Evolutionary conservation across 768 basidiomycete species (phyloP).

Genomic region (Russula abietina): DNA sequence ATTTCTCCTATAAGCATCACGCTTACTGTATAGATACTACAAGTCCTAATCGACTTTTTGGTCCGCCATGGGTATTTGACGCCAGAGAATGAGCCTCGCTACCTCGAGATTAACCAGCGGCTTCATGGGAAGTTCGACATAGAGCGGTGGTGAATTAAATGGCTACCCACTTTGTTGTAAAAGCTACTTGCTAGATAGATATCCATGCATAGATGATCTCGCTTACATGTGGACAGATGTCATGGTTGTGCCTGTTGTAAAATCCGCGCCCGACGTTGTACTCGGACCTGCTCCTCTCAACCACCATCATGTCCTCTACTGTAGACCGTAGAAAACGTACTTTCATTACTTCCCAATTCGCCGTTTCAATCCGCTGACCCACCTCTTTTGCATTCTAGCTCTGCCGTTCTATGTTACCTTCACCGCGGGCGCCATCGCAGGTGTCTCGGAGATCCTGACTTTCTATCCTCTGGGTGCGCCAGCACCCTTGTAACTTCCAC

Average conservation of each 20-base stretch:
- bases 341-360: background rate
- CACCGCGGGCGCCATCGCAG: conserved; percentile 92
- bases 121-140: conserved; percentile 69
- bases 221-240: background rate
- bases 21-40: background rate
- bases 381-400: conserved; percentile 39
- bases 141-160: conserved; percentile 40
- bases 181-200: background rate
- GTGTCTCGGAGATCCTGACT: conserved; percentile 75
- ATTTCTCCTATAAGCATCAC: background rate
- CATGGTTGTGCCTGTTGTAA: background rate
- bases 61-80: conserved; percentile 82
- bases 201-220: background rate
- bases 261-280: background rate
- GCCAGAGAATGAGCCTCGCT: conserved; percentile 82
- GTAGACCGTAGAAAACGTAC: conserved; percentile 21
- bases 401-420: conserved; percentile 87
- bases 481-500: conserved; percentile 5
- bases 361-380: background rate
- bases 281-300: background rate
- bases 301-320: conserved; percentile 8
- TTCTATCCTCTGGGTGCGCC: conserved; percentile 84
- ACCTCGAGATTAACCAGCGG: conserved; percentile 65
- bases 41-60: conserved; percentile 86
- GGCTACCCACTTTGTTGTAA: background rate